Evolutionary conservation across 805 yeast species (phyloP).

Genomic region (Metschnikowia cerradonensis): DNA sequence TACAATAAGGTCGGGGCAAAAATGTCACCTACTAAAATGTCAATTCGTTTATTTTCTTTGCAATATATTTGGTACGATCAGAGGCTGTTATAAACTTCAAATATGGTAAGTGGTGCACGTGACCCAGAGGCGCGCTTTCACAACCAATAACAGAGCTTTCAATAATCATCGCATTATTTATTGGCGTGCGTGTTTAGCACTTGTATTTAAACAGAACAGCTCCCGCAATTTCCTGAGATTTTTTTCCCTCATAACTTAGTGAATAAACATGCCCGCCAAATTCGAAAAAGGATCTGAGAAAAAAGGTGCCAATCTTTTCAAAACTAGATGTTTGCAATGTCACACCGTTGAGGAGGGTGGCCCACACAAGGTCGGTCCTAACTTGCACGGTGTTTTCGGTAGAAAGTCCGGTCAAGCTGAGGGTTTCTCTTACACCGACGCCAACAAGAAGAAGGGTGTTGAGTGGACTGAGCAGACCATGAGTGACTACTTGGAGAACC

Average conservation of each 20-base stretch:
- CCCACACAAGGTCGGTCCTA: conserved; percentile 98
- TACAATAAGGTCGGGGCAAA: too few relatives aligned
- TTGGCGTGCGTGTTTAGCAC: conserved; percentile 12
- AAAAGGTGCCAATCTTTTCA: conserved; percentile 97
- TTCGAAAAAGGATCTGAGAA: conserved; percentile 44
- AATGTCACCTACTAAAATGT: too few relatives aligned
- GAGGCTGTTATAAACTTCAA: not conserved
- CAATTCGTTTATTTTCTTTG: too few relatives aligned
- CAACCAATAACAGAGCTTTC: conserved; percentile 14
- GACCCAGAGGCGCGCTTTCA: not conserved
- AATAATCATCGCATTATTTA: conserved; percentile 17
- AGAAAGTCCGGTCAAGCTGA: conserved; percentile 88
- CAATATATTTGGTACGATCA: too few relatives aligned
- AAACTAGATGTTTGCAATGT: conserved; percentile 98
- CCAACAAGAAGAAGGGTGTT: conserved; percentile 95
- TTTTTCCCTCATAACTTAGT: not conserved
- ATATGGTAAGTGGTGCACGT: not conserved
- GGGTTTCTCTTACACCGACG: conserved; percentile 96
- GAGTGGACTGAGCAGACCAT: conserved; percentile 82
- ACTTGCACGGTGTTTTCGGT: conserved; percentile 91
- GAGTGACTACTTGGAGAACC: conserved; percentile 96
- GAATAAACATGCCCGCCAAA: conserved; percentile 39
- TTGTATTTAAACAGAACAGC: conserved; percentile 10
- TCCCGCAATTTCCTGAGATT: conserved; percentile 1
- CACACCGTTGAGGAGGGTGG: conserved; percentile 96